phyloP scores from a whole-genome alignment of 2,329 filamentous ascomycete genomes.

The Colletotrichum sojae region DNA sequence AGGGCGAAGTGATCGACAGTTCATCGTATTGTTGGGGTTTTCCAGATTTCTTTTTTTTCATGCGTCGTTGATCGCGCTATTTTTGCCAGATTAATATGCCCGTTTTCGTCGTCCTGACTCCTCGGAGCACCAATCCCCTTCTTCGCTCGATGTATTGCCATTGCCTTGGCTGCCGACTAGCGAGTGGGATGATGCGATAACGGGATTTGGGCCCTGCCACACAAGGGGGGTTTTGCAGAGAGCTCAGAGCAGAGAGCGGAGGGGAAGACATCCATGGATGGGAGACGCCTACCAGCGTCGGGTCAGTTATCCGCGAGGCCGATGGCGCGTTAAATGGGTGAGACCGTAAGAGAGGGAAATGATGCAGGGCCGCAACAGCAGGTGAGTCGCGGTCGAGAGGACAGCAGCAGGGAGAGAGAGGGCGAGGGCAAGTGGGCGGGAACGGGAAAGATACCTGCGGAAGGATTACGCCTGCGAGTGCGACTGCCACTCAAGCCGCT shows the following conservation, averaged over 20 bases:
- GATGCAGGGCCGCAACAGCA: constrained; percentile 10
- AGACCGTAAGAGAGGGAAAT: constrained; percentile 6
- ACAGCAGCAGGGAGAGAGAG: background rate
- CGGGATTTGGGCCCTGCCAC: background rate
- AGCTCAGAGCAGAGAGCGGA: constrained; percentile 6
- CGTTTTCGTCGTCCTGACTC: background rate
- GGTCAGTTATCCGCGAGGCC: constrained; percentile 13
- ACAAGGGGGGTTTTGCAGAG: constrained; percentile 1
- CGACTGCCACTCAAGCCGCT: too few relatives aligned
- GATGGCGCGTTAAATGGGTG: background rate
- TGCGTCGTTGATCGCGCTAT: background rate
- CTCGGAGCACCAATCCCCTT: too few relatives aligned
- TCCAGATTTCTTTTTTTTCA: background rate
- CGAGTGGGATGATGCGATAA: constrained; percentile 9
- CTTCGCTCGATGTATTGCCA: background rate
- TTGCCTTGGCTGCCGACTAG: background rate
- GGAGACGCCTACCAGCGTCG: background rate
- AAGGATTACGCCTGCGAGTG: background rate
- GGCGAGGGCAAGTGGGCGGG: background rate
- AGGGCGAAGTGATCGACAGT: background rate
- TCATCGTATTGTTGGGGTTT: background rate
- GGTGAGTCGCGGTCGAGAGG: constrained; percentile 5
- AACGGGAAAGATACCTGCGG: background rate
- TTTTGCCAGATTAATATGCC: background rate
- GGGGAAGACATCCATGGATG: background rate